Percentiles rank a stretch among this genome's conserved stretches.
Evolutionary conservation across 306 rosid species (phyloP).

Genomic region (Coriaria nepalensis): DNA sequence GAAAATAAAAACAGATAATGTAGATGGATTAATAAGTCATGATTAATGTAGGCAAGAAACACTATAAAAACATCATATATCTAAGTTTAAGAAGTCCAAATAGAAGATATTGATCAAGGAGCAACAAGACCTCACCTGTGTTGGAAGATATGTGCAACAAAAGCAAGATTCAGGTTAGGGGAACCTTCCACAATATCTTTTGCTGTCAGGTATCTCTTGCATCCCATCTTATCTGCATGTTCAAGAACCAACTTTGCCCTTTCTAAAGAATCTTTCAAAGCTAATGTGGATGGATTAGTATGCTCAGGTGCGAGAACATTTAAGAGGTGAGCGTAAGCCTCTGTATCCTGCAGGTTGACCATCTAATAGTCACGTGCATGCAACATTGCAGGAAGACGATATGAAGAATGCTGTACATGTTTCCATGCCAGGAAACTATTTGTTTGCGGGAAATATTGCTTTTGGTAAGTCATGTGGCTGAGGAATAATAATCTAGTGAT

Average conservation of each 20-base stretch:
- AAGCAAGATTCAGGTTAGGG: constrained; percentile 95
- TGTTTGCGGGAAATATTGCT: no score
- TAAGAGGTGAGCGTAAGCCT: constrained; percentile 89
- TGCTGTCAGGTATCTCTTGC: constrained; percentile 84
- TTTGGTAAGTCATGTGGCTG: no score
- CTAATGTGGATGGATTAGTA: constrained; percentile 54
- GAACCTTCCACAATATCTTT: constrained; percentile 94
- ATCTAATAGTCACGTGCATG: constrained; percentile 7
- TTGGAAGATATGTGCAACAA: constrained; percentile 94
- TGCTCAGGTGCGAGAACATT: constrained; percentile 93
- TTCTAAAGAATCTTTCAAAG: constrained; percentile 53
- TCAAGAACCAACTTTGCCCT: constrained; percentile 86
- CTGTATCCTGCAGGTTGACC: constrained; percentile 58
- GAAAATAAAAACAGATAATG: no score
- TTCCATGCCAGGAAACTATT: not conserved
- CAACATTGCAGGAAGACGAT: not conserved
- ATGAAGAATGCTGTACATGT: constrained; percentile 5
- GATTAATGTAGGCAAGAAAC: no score
- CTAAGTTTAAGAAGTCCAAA: no score
- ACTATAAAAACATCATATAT: no score
- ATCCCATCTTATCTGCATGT: constrained; percentile 93
- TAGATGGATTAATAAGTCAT: no score
- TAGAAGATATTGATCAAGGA: constrained; percentile 2
- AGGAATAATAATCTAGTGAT: no score
- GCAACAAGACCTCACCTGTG: constrained; percentile 41